phyloP scores from a whole-genome alignment of 129 eudicot genomes.

The Arctium lappa region DNA sequence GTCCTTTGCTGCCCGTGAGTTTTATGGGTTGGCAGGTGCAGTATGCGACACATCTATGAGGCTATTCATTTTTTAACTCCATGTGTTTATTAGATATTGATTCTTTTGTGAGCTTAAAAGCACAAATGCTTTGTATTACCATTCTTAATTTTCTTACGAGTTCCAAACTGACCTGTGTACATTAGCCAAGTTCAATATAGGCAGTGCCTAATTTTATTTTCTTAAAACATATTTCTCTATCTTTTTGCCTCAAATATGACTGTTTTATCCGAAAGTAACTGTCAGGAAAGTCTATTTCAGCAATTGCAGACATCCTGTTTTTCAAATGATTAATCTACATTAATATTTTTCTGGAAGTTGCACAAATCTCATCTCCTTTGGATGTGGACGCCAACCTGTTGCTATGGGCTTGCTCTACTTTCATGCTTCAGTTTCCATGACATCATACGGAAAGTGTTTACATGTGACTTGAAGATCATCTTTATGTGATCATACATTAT shows the following conservation, averaged over 20 bases:
- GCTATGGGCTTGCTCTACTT: not conserved
- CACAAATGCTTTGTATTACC: too few species aligned
- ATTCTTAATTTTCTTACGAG: too few species aligned
- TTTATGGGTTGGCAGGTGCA: too few species aligned
- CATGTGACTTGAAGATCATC: not conserved
- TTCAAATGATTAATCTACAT: not conserved
- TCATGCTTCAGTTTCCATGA: not conserved
- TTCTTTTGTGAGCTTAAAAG: too few species aligned
- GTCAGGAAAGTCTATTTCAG: not conserved
- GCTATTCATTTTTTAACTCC: too few species aligned
- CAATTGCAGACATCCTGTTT: not conserved
- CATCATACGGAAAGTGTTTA: not conserved
- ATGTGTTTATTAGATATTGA: too few species aligned
- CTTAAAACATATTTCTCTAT: not conserved
- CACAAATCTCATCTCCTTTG: not conserved
- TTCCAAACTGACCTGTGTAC: too few species aligned
- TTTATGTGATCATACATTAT: not conserved
- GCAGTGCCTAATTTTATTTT: too few species aligned
- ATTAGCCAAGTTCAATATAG: too few species aligned
- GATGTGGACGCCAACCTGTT: not conserved
- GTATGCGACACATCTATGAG: too few species aligned
- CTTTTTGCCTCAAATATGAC: not conserved
- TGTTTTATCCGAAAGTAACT: not conserved
- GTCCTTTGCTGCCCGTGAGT: too few species aligned
- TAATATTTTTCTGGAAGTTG: not conserved